A percentile compares a stretch with the other conserved stretches of the same genome.
Evolutionary conservation across 768 basidiomycete genomes (phyloP).

Genomic region (Flagelloscypha sp.): DNA sequence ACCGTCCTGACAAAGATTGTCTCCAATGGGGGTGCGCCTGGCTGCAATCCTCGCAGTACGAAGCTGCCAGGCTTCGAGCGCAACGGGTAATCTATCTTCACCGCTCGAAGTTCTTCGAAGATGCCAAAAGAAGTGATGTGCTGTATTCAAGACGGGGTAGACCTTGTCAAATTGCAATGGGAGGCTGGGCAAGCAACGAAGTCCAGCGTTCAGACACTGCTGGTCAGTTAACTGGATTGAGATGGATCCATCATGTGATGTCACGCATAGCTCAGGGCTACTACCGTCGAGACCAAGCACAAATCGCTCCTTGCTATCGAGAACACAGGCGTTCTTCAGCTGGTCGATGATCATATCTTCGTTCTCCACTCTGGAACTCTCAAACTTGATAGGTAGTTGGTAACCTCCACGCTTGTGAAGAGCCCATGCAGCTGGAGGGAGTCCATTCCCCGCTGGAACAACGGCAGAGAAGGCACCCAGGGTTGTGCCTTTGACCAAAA

Average conservation of each 20-base stretch:
- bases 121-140: conserved; percentile 8
- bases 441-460: no score
- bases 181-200: background rate
- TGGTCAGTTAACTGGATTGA: background rate
- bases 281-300: background rate
- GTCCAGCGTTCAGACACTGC: conserved; percentile 1
- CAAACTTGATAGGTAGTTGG: no score
- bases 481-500: no score
- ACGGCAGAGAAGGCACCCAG: no score
- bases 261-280: background rate
- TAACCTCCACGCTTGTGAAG: no score
- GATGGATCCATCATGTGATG: background rate
- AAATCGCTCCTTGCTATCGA: background rate
- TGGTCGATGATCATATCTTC: background rate
- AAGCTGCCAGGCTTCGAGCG: conserved; percentile 4
- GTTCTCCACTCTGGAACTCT: no score
- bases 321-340: background rate
- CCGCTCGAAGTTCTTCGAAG: background rate
- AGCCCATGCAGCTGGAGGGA: no score
- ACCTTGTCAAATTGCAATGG: background rate
- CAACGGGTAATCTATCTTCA: background rate
- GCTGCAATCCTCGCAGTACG: conserved; percentile 1
- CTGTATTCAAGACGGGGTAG: conserved; percentile 4
- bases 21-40: conserved; percentile 3
- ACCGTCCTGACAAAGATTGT: conserved; percentile 6